Conservation (phyloP, 1,284 basidiomycete species). For the Tilletia horrida region DNA sequence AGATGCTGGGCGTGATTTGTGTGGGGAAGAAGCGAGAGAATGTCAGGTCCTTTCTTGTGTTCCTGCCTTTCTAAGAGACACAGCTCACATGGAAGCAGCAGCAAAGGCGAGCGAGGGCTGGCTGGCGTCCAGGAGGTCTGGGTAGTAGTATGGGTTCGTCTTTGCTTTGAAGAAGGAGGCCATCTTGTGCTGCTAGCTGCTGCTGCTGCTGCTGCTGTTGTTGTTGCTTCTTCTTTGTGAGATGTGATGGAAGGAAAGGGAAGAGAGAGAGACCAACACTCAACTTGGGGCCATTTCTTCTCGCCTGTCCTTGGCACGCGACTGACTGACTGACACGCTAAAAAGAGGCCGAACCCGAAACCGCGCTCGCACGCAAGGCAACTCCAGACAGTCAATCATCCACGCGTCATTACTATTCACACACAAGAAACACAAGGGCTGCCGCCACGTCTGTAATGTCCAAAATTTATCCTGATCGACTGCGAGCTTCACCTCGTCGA, state of each 20-base stretch:
- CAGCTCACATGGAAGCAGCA: slow-evolving; percentile 24
- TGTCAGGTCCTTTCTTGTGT: too few relatives aligned
- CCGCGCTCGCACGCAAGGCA: too few relatives aligned
- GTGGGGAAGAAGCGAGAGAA: neutral
- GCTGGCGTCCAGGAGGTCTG: slow-evolving; percentile 42
- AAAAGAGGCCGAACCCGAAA: too few relatives aligned
- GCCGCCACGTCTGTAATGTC: too few relatives aligned
- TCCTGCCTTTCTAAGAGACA: too few relatives aligned
- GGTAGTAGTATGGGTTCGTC: slow-evolving; percentile 30
- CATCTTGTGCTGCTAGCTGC: neutral
- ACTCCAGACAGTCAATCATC: too few relatives aligned
- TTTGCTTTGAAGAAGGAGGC: slow-evolving; percentile 16
- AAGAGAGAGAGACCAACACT: neutral
- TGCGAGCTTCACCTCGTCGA: too few relatives aligned
- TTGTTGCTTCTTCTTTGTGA: neutral
- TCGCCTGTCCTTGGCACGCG: neutral
- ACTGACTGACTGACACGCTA: too few relatives aligned
- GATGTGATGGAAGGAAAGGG: neutral
- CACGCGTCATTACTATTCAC: too few relatives aligned
- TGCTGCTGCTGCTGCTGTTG: neutral
- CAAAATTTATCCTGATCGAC: too few relatives aligned
- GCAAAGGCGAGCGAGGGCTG: slow-evolving; percentile 44
- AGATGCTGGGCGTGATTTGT: slow-evolving; percentile 7
- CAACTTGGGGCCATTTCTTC: neutral
- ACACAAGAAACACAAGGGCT: too few relatives aligned